Evolutionary conservation across 257 asterid genomes (phyloP), one percentile per base, ranked within the genome.

Genomic region (Solanum ossicruentum): DNA sequence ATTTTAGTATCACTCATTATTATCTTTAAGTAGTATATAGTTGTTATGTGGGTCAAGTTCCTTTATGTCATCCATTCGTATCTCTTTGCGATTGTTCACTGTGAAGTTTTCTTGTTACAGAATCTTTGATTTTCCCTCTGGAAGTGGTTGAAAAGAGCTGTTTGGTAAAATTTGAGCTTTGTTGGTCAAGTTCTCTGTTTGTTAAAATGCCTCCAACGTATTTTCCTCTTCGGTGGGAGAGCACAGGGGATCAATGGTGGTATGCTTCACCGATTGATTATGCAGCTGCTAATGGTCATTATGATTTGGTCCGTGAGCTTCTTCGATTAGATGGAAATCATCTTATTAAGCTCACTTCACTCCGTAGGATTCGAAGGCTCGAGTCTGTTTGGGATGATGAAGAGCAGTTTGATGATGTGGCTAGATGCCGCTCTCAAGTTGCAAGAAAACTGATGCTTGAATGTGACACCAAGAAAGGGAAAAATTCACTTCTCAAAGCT

Each of bases 201-300:
- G 43, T 55, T 84, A 18, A 6, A 73, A 94, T 92, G 97, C 93
- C 96, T 63, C 92, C 97, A 11, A 87, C 89, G 8, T 90, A 95
- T 90, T 95, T 96, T 84, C 99, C 99, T 78, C 93, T 96, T 7
- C 86, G 99, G 67, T 96, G 99, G 99, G 99, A 96, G 84, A 95
- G 98, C 94, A 93, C 99, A 66, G 98, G 99, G 43, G 98, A 96
- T n/a, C 99, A 95, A n/a, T 96, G 99, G 99, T 96, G 99, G 99
- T 96, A 93, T 84, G 99, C 98, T 20, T 93, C 98, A 61, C 99
- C 99, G 36, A 93, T 96, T 58, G 99, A 96, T 49, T 96, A 93
- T 91, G 99, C 99, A 2, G 98, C 98, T 12, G 99, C 99, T 55
- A 96, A 95, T 85, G 99, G 99, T 23, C 98, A 95, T 91, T 95